Conservation (phyloP, 148 eudicot species). For the Rheum nobile region DNA sequence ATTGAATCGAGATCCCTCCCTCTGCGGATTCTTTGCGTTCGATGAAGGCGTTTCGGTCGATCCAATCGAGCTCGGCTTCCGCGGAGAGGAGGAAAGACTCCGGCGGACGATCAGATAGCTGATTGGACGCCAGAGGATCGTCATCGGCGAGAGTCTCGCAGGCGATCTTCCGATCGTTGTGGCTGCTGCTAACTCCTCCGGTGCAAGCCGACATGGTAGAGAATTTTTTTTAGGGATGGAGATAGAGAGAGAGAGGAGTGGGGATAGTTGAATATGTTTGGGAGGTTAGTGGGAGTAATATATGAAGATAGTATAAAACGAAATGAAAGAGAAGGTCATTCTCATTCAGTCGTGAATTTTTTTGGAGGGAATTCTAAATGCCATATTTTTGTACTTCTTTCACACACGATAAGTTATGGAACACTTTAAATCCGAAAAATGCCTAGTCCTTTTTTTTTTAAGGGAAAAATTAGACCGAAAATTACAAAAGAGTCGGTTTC, state of each 20-base stretch:
- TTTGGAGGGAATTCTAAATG: too few relatives aligned
- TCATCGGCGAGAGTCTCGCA: slow-evolving; percentile 31
- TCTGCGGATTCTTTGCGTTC: slow-evolving; percentile 73
- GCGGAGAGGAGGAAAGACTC: slow-evolving; percentile 72
- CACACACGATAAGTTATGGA: too few relatives aligned
- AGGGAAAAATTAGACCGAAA: too few relatives aligned
- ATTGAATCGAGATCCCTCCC: slow-evolving; percentile 16
- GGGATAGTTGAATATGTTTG: background rate
- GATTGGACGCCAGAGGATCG: slow-evolving; percentile 1
- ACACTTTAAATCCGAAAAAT: too few relatives aligned
- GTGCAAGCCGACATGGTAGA: slow-evolving; percentile 21
- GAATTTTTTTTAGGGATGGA: background rate
- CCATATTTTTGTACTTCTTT: too few relatives aligned
- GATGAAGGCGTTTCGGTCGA: slow-evolving; percentile 56
- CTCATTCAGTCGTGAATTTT: too few relatives aligned
- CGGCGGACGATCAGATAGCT: slow-evolving; percentile 41
- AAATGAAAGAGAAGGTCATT: too few relatives aligned
- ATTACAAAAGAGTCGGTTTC: too few relatives aligned
- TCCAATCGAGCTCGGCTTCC: slow-evolving; percentile 85
- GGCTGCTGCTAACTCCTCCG: slow-evolving; percentile 13
- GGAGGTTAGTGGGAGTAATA: too few relatives aligned
- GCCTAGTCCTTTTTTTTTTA: too few relatives aligned
- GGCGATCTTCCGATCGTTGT: slow-evolving; percentile 35
- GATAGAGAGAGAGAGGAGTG: slow-evolving; percentile 4
- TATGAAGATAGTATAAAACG: too few relatives aligned